Evolutionary conservation across 345 rosid species (phyloP), one percentile per base, ranked within the genome.

Genomic region (Populus tremula): DNA sequence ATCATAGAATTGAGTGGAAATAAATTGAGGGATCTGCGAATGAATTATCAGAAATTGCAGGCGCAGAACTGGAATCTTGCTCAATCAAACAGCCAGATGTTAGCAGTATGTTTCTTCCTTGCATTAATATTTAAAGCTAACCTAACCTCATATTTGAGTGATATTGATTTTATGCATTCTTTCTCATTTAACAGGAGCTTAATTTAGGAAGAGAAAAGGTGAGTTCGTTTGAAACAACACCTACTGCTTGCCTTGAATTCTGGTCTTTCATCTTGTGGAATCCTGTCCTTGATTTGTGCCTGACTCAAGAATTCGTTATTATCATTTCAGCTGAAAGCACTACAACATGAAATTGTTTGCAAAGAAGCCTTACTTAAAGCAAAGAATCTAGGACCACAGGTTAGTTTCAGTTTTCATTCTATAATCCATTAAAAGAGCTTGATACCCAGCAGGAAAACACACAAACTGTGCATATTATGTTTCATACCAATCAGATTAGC

Each of bases 61-160:
- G 43, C 76, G 66, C 95, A 89, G 82, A 91, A 88, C 78, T 81
- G 85, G 84, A 86, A 80, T 82, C 91, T 91, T 80, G 91, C 91
- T 61, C 90, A 88, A 85, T 75, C 89, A 38, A 87, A 91, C 75
- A 88, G 87, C 83, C 91, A 86, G 75, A 71, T 87, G 73, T 77
- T 85, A 80, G 89, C 89, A 83, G 95, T 88, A 33, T 56, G 94
- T 89, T 72, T 16, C 13, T 56, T 59, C 71, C 56, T 1, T 47
- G 25, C 45, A 50, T 6, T 39, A 33, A 20, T 23, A 54, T 25
- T 72, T 23, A 35, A 38, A 75, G 62, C 16, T 65, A 43, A 31
- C 5, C 35, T 33, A 33, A 39, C 69, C n/a, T 74, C 56, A 18
- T 81, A 78, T 75, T 2, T 65, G 3, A 73, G 6, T 69, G 69